Conservation (phyloP, 306 rosid species). For the Gynostemma pentaphyllum region DNA sequence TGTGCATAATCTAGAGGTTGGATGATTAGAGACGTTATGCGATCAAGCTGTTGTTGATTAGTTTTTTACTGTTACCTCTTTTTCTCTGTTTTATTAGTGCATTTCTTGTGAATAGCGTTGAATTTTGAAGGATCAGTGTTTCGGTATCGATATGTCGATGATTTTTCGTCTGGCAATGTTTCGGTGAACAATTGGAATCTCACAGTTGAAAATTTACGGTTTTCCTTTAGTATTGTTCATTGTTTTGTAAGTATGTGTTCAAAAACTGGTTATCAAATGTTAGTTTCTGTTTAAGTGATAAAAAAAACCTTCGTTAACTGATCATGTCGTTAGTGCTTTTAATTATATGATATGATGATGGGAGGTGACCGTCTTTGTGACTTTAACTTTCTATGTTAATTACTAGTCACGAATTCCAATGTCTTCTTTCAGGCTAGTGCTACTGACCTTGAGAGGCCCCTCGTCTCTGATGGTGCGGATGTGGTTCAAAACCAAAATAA, state of each 20-base stretch:
- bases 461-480: slow-evolving; percentile 38
- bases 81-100: background rate
- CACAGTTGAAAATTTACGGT: background rate
- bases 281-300: background rate
- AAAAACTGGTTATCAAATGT: background rate
- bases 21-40: background rate
- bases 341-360: background rate
- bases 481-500: slow-evolving; percentile 17
- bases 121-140: background rate
- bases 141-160: background rate
- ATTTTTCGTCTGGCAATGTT: slow-evolving; percentile 2
- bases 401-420: background rate
- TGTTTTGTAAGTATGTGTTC: background rate
- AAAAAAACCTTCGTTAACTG: background rate
- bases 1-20: background rate
- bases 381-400: background rate
- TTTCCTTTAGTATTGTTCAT: background rate
- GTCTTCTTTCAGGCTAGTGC: slow-evolving; percentile 23
- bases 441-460: slow-evolving; percentile 72
- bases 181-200: background rate
- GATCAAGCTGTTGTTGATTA: background rate
- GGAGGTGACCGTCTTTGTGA: background rate
- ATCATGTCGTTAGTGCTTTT: background rate
- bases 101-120: background rate
- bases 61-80: background rate